Percentiles rank a stretch among this genome's conserved stretches.
Evolutionary conservation across 2,329 filamentous ascomycete genomes (phyloP).

Genomic region (Sordariomycetes sp.): DNA sequence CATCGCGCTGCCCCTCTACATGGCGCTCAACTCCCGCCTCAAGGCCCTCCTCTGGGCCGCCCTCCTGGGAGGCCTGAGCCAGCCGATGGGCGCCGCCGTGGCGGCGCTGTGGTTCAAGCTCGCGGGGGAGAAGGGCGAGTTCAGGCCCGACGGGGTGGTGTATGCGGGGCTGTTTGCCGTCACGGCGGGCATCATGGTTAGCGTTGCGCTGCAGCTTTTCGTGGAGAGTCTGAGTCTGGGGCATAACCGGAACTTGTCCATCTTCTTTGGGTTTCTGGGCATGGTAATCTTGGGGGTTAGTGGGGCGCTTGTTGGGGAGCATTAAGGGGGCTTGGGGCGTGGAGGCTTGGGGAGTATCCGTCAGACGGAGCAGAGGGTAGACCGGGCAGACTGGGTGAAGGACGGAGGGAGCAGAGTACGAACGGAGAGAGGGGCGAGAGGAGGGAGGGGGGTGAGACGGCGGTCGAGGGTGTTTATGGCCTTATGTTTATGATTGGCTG

Average conservation of each 20-base stretch:
- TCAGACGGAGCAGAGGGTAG: too few relatives aligned
- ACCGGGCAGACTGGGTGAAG: too few relatives aligned
- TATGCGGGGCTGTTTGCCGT: constrained; percentile 78
- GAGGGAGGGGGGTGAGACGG: too few relatives aligned
- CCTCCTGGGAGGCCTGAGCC: constrained; percentile 71
- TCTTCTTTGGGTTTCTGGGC: constrained; percentile 68
- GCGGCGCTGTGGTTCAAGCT: constrained; percentile 79
- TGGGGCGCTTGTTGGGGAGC: constrained; percentile 62
- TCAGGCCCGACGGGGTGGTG: constrained; percentile 37
- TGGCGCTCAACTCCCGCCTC: constrained; percentile 68
- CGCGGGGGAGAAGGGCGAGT: constrained; percentile 20
- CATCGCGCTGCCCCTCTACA: constrained; percentile 82
- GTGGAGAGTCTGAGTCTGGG: constrained; percentile 74
- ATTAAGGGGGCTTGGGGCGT: constrained; percentile 14
- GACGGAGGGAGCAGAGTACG: too few relatives aligned
- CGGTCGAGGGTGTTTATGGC: too few relatives aligned
- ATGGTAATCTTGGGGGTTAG: constrained; percentile 82
- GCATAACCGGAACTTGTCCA: constrained; percentile 65
- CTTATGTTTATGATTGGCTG: too few relatives aligned
- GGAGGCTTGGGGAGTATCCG: too few relatives aligned
- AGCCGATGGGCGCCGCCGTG: constrained; percentile 73
- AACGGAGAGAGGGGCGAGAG: too few relatives aligned
- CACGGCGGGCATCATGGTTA: constrained; percentile 91
- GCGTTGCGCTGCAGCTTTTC: constrained; percentile 80
- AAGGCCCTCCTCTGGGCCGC: constrained; percentile 78